Evolutionary conservation across 306 rosid genomes (phyloP), one percentile per base, ranked within the genome.

Genomic region (Trifolium pratense): DNA sequence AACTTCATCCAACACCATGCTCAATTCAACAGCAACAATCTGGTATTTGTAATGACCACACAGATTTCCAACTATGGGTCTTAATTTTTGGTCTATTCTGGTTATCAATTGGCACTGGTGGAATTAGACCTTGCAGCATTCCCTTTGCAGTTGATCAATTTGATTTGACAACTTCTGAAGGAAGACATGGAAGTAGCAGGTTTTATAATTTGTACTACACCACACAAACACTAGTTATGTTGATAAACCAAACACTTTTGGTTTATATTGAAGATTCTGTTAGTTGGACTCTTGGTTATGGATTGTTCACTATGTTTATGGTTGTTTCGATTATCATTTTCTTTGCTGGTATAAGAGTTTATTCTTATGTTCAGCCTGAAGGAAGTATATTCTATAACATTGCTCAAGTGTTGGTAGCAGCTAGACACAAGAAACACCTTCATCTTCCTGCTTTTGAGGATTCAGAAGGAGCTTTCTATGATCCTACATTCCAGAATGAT

Each of bases 271-370:
- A 85, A 36, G 89, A 85, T 20, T 71, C 75, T 26, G 65, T 89
- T 5, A 89, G 93, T 53, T 92, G 96, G 97, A 80, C 84, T 2
- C 39, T 89, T 60, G 97, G 92, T 1, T 88, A 78, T 78, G 93
- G 80, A 3, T 52, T 89, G 1, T 92, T 90, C 0, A 51, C 77
- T 4, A 0, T 75, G 1, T 82, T 82, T 10, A 91, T 87, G 92
- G 3, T 66, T 1, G 26, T 69, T 72, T 57, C 89, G 3, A 87
- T 87, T 8, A 1, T 78, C 9, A 16, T 89, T 0, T 85, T 89
- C 84, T 75, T 84, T 43, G 18, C 59, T 68, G 93, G 96, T 0
- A n/a, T 70, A 6, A 74, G 36, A 6, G 77, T 88, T 71, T 92
- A 85, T 65, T 69, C 52, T 2, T 51, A 65, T 26, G 84, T 66